phyloP scores from a whole-genome alignment of 805 yeast species.

The Candida wancherniae region DNA sequence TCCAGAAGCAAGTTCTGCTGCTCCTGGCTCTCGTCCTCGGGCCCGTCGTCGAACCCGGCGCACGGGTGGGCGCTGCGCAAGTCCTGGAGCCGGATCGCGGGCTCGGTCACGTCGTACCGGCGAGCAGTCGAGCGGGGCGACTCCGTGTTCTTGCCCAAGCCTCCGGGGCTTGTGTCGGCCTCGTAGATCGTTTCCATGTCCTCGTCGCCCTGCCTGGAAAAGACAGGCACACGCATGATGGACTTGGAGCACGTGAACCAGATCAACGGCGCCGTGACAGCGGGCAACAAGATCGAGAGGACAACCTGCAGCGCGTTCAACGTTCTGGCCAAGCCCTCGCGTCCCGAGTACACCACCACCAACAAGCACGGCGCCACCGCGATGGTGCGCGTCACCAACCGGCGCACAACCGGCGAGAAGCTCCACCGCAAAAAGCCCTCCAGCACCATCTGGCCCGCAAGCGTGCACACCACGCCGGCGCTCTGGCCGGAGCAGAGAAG shows the following conservation, averaged over 20 bases:
- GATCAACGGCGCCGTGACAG: constrained; percentile 83
- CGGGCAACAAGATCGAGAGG: constrained; percentile 72
- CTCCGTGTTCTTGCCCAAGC: constrained; percentile 5
- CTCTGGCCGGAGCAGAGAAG: constrained; percentile 88
- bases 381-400: constrained; percentile 73
- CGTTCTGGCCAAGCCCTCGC: constrained; percentile 72
- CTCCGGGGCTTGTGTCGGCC: constrained; percentile 4
- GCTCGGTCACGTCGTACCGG: constrained; percentile 31
- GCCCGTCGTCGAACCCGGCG: constrained; percentile 36
- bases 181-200: constrained; percentile 18
- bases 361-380: constrained; percentile 83
- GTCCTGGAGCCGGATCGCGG: constrained; percentile 38
- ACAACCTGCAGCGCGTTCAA: constrained; percentile 82
- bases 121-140: constrained; percentile 2
- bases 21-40: constrained; percentile 21
- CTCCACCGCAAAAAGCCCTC: constrained; percentile 85
- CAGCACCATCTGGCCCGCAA: constrained; percentile 90
- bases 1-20: constrained; percentile 13
- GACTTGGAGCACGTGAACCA: constrained; percentile 69
- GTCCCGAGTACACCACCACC: constrained; percentile 68
- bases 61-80: constrained; percentile 40
- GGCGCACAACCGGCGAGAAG: constrained; percentile 74
- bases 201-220: constrained; percentile 28
- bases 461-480: constrained; percentile 90
- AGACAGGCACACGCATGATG: constrained; percentile 56